phyloP scores from a whole-genome alignment of 345 rosid genomes.

The Brassica incana region DNA sequence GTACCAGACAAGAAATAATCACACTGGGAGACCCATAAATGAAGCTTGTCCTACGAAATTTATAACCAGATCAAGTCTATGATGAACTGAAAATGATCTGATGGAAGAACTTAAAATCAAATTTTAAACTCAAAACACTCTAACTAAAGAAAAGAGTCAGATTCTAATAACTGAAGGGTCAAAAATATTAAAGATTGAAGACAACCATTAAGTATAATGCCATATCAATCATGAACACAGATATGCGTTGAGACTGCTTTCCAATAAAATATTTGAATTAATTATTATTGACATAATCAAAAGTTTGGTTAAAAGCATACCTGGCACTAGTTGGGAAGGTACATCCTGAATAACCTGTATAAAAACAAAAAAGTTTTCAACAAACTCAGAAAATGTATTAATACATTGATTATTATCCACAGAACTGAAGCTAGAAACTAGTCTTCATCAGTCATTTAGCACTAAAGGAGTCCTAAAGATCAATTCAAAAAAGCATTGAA shows the following conservation, averaged over 20 bases:
- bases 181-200: slow-evolving; percentile 12
- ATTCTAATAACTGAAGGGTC: slow-evolving; percentile 21
- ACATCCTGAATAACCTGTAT: slow-evolving; percentile 45
- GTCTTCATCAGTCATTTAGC: slow-evolving; percentile 8
- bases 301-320: slow-evolving; percentile 10
- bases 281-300: slow-evolving; percentile 11
- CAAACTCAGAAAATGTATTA: slow-evolving; percentile 11
- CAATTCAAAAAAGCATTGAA: background rate
- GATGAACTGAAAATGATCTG: background rate
- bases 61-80: slow-evolving; percentile 4
- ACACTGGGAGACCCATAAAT: background rate
- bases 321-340: slow-evolving; percentile 39
- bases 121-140: background rate
- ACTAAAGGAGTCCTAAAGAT: slow-evolving; percentile 9
- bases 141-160: background rate
- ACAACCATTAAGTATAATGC: slow-evolving; percentile 9
- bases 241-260: slow-evolving; percentile 31
- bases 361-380: background rate
- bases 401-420: background rate
- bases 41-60: background rate
- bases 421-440: background rate
- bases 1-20: slow-evolving; percentile 5
- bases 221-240: slow-evolving; percentile 26
- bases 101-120: background rate
- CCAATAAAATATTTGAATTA: slow-evolving; percentile 23